Evolutionary conservation across 768 basidiomycete species (phyloP), one percentile per base, ranked within the genome.

Genomic region (Tephrocybe rancida): DNA sequence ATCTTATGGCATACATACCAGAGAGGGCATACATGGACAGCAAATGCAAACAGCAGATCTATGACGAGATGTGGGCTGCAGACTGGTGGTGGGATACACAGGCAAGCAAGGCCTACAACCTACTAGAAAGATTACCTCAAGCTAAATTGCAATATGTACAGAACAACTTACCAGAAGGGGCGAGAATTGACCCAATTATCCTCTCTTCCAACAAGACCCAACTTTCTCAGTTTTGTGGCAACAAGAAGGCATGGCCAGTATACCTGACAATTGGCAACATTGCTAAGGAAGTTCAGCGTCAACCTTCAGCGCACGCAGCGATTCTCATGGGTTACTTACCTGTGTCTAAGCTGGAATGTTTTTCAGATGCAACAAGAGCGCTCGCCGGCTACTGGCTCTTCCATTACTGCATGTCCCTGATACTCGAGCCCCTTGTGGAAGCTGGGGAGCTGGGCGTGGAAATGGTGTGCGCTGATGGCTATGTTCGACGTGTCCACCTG

Each of bases 241-340:
- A 77, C 50, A 72, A 77, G 54, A 44, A 44, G 18, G 70, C 73
- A 13, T 77, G 72, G 67, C 76, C 75, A 1, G 67, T 80, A 0
- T 78, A 80, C 50, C 55, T 78, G 0, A 68, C 72, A 0, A 66
- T 76, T 38, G 74, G 72, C 0, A 75, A 76, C 44, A 67, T 77
- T 6, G 21, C 43, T 0, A 76, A 75, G 44, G 56, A 54, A 1
- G 48, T 64, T 0, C 64, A 67, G 0, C 52, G 67, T 3, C 41
- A 70, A 49, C 64, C 68, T 0, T 63, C 62, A 3, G 22, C 51
- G 18, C 67, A 63, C n/a, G 75, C 66, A 0, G 65, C 56, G 0
- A 27, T 46, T 8, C 44, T 52, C 19, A 5, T 43, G 6, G 34
- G 46, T 3, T 50, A 48, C 43, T 27, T 49, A 34, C 47, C 48